A percentile compares a stretch with the other conserved stretches of the same genome.
Evolutionary conservation across 1,284 basidiomycete genomes (phyloP).

Genomic region (Vanrija sp.): DNA sequence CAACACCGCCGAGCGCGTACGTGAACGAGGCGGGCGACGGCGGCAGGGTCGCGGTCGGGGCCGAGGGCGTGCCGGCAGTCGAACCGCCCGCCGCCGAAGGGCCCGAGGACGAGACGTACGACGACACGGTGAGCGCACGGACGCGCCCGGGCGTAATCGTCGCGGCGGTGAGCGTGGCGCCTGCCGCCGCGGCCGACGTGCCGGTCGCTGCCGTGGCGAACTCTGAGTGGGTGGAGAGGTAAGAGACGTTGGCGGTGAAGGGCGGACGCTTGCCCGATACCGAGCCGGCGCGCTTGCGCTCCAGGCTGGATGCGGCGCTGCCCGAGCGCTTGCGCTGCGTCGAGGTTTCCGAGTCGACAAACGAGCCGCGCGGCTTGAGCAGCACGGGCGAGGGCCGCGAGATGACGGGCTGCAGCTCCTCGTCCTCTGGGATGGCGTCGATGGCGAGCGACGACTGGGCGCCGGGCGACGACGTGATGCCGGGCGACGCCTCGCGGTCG

Average conservation of each 20-base stretch:
- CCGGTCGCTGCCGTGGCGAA: constrained; percentile 6
- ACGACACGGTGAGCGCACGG: constrained; percentile 22
- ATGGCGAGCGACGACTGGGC: background rate
- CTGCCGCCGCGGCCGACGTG: background rate
- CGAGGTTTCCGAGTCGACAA: background rate
- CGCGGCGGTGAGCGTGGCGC: background rate
- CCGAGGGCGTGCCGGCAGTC: too few species aligned
- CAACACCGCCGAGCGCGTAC: constrained; percentile 46
- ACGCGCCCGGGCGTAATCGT: constrained; percentile 6
- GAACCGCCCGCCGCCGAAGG: too few species aligned
- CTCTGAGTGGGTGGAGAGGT: constrained; percentile 6
- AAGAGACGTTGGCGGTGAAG: constrained; percentile 34
- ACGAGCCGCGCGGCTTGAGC: background rate
- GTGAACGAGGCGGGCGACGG: constrained; percentile 19
- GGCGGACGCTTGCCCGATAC: constrained; percentile 35
- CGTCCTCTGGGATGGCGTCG: constrained; percentile 22
- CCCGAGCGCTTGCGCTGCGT: background rate
- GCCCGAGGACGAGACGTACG: constrained; percentile 6
- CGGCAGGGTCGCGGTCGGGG: too few species aligned
- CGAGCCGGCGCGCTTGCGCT: constrained; percentile 5
- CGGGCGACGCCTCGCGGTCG: too few species aligned
- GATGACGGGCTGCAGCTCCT: constrained; percentile 2
- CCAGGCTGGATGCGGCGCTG: background rate
- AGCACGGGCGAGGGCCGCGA: background rate
- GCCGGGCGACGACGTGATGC: constrained; percentile 10